Conservation (phyloP, 352 stramenopile species). For the Phytophthora megakarya region DNA sequence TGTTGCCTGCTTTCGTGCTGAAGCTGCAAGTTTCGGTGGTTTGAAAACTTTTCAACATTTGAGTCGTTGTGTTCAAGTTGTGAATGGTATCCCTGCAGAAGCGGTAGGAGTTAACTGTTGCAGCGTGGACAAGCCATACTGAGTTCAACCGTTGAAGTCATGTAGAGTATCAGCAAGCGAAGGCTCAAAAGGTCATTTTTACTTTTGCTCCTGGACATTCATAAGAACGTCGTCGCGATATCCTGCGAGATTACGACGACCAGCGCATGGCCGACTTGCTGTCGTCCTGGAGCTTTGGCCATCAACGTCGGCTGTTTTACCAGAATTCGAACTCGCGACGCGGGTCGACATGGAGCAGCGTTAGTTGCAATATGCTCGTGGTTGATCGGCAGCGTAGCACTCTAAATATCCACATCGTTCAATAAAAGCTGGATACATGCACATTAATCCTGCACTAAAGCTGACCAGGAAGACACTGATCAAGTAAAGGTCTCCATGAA, state of each 20-base stretch:
- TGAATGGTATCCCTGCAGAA: too few species aligned
- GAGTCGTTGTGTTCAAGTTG: too few species aligned
- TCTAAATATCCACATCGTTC: neutral
- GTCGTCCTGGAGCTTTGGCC: slow-evolving; percentile 7
- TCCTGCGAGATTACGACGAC: slow-evolving; percentile 12
- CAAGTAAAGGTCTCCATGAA: neutral
- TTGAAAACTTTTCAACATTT: too few species aligned
- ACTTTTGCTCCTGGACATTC: neutral
- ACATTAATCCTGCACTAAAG: neutral
- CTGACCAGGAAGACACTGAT: too few species aligned
- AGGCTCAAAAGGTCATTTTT: neutral
- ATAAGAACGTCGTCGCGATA: neutral
- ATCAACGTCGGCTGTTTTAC: slow-evolving; percentile 32
- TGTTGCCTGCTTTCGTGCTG: slow-evolving; percentile 1
- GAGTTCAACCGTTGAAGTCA: slow-evolving; percentile 8
- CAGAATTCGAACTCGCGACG: slow-evolving; percentile 21
- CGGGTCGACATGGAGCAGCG: slow-evolving; percentile 1
- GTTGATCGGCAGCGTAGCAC: slow-evolving; percentile 24
- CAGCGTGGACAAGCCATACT: slow-evolving; percentile 22
- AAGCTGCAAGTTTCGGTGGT: too few species aligned
- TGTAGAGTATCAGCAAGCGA: slow-evolving; percentile 3
- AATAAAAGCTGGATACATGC: slow-evolving; percentile 7
- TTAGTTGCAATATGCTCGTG: slow-evolving; percentile 15
- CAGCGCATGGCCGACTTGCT: neutral
- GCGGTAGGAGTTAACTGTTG: slow-evolving; percentile 2